A percentile compares a stretch with the other conserved stretches of the same genome.
phyloP scores from a whole-genome alignment of 2,329 filamentous ascomycete genomes.

The Phyllosticta citribraziliensis region DNA sequence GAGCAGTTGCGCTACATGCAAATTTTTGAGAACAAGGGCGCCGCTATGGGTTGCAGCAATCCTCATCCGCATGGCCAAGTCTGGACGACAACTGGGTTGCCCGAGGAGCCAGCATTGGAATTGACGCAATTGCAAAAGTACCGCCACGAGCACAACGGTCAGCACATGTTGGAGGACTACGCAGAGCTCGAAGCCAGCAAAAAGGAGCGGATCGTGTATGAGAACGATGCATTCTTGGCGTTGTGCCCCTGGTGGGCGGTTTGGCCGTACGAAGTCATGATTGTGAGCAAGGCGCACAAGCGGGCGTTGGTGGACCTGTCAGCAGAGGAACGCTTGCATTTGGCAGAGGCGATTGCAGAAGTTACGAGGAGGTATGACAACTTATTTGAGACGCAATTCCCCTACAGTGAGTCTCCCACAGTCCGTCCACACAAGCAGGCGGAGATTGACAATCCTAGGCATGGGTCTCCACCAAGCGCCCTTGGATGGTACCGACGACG shows the following conservation, averaged over 20 bases:
- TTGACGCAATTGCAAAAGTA: slow-evolving; percentile 72
- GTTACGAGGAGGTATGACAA: slow-evolving; percentile 92
- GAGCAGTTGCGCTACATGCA: slow-evolving; percentile 94
- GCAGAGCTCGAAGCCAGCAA: slow-evolving; percentile 72
- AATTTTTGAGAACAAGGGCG: slow-evolving; percentile 98
- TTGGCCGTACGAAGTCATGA: slow-evolving; percentile 94
- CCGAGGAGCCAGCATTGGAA: slow-evolving; percentile 80
- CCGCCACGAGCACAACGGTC: slow-evolving; percentile 57
- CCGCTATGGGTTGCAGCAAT: slow-evolving; percentile 97
- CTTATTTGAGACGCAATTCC: slow-evolving; percentile 91
- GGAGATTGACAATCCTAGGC: slow-evolving; percentile 35
- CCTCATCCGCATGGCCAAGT: slow-evolving; percentile 95
- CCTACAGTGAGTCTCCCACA: slow-evolving; percentile 61
- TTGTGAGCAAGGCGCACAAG: slow-evolving; percentile 75
- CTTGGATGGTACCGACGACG: slow-evolving; percentile 67
- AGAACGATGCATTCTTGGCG: slow-evolving; percentile 75
- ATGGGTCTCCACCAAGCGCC: slow-evolving; percentile 96
- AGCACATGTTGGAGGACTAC: slow-evolving; percentile 78
- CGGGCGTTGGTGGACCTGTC: slow-evolving; percentile 75
- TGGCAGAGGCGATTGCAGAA: slow-evolving; percentile 80
- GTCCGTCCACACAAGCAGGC: background rate
- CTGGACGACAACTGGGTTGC: slow-evolving; percentile 86
- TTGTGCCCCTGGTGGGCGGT: slow-evolving; percentile 96
- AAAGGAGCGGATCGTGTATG: slow-evolving; percentile 75
- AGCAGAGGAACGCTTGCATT: slow-evolving; percentile 56